Conservation (phyloP, 2,329 filamentous ascomycete species). For the Erysiphe pulchra region DNA sequence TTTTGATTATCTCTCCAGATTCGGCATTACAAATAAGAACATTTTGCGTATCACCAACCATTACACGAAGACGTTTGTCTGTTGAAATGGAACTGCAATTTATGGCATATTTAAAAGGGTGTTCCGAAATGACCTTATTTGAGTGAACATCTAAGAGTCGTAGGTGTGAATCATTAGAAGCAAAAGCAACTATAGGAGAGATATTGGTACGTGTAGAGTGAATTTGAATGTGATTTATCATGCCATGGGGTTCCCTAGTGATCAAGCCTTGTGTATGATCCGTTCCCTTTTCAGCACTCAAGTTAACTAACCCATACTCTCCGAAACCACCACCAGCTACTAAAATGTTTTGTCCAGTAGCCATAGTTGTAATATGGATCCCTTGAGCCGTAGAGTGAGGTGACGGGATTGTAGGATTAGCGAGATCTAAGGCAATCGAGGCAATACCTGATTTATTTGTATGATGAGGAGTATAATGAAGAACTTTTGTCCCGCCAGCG, state of each 20-base stretch:
- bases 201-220: conserved; percentile 25
- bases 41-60: conserved; percentile 43
- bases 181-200: conserved; percentile 29
- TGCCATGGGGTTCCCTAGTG: conserved; percentile 27
- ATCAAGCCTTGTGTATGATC: conserved; percentile 15
- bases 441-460: conserved; percentile 13
- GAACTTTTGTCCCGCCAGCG: conserved; percentile 22
- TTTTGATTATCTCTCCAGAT: conserved; percentile 29
- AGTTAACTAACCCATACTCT: conserved; percentile 15
- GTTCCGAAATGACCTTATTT: conserved; percentile 29
- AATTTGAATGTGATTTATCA: conserved; percentile 39
- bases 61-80: conserved; percentile 41
- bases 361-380: conserved; percentile 13
- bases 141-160: conserved; percentile 31
- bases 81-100: conserved; percentile 53
- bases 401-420: conserved; percentile 3
- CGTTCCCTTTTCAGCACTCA: conserved; percentile 10
- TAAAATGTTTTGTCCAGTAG: conserved; percentile 13
- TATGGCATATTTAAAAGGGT: conserved; percentile 32
- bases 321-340: conserved; percentile 17
- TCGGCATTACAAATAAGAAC: conserved; percentile 46
- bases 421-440: conserved; percentile 9
- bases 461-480: conserved; percentile 22
- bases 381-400: conserved; percentile 4
- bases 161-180: conserved; percentile 34